A percentile compares a stretch with the other conserved stretches of the same genome.
phyloP scores from a whole-genome alignment of 371 early-diverging fungal species.

The Dinochytrium kinnereticum region DNA sequence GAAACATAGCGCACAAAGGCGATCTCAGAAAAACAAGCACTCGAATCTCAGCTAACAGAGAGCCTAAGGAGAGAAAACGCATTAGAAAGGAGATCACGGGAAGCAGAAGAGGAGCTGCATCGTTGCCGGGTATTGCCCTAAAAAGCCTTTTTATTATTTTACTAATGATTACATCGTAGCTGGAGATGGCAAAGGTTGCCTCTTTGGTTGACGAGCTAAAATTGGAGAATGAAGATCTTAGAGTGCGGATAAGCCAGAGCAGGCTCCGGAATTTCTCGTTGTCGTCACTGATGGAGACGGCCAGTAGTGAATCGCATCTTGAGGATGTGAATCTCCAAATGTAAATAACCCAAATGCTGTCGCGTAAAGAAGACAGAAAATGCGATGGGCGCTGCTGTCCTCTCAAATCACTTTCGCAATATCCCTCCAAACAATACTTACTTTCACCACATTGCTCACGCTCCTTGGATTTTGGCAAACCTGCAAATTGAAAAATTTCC shows the following conservation, averaged over 20 bases:
- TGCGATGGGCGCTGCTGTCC: too few relatives aligned
- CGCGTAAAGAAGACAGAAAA: too few relatives aligned
- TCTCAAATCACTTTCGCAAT: too few relatives aligned
- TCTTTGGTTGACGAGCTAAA: conserved; percentile 1
- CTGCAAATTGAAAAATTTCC: too few relatives aligned
- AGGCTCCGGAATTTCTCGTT: conserved; percentile 6
- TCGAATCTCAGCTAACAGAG: background rate
- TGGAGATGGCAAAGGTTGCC: background rate
- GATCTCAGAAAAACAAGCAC: background rate
- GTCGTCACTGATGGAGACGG: conserved; percentile 1
- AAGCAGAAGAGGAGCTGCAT: conserved; percentile 5
- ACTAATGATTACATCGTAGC: background rate
- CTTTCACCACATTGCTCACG: too few relatives aligned
- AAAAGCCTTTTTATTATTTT: background rate
- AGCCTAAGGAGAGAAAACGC: background rate
- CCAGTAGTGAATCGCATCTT: background rate
- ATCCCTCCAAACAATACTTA: too few relatives aligned
- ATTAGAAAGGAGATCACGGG: background rate
- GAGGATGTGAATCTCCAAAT: background rate
- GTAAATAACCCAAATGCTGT: background rate
- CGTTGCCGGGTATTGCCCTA: background rate
- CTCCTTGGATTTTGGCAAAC: too few relatives aligned
- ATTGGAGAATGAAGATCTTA: conserved; percentile 2
- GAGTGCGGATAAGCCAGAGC: background rate
- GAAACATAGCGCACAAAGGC: background rate